Evolutionary conservation across 208 protist species (phyloP).

Genomic region (Tritrichomonas foetus): DNA sequence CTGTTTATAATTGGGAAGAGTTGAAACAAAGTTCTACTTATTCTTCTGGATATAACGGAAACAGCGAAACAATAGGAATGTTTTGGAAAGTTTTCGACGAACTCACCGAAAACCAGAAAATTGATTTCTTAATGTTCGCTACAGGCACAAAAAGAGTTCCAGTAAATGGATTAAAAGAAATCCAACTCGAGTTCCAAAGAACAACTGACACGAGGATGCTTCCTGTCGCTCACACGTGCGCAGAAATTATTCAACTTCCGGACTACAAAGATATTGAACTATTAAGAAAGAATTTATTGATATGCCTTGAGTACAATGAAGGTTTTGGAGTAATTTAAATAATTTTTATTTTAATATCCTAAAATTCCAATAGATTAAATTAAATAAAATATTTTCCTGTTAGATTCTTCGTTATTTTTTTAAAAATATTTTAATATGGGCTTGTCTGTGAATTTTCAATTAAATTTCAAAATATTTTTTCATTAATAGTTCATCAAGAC

Average conservation of each 20-base stretch:
- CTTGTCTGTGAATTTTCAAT: too few species aligned
- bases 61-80: constrained; percentile 44
- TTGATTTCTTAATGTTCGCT: constrained; percentile 59
- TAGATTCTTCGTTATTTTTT: too few species aligned
- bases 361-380: too few species aligned
- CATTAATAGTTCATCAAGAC: too few species aligned
- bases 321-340: constrained; percentile 55
- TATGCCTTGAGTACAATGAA: constrained; percentile 49
- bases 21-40: constrained; percentile 64
- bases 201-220: constrained; percentile 44
- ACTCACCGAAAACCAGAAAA: constrained; percentile 55
- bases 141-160: constrained; percentile 61
- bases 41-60: not conserved
- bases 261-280: constrained; percentile 67
- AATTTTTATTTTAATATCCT: not conserved
- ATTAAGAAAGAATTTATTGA: constrained; percentile 58
- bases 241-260: constrained; percentile 71
- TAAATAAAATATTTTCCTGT: too few species aligned
- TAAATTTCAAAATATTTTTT: too few species aligned
- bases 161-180: constrained; percentile 55
- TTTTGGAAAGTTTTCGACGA: constrained; percentile 62
- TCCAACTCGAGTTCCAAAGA: not conserved
- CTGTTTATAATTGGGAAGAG: constrained; percentile 64
- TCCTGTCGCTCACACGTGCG: constrained; percentile 74
- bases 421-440: too few species aligned